phyloP scores from a whole-genome alignment of 257 asterid genomes.

The Cinchona pubescens region DNA sequence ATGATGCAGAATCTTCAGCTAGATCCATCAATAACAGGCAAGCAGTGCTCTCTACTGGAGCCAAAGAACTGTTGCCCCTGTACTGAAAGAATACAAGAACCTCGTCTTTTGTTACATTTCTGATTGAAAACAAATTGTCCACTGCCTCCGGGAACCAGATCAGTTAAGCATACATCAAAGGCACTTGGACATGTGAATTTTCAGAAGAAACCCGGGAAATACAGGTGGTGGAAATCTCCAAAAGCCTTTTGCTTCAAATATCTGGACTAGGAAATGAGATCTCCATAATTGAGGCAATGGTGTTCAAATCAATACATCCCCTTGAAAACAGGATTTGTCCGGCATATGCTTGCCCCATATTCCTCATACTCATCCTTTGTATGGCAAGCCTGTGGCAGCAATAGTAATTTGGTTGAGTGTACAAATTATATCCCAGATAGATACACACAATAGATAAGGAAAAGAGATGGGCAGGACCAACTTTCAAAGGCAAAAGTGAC shows the following conservation, averaged over 20 bases:
- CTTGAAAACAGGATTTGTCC: conserved; percentile 90
- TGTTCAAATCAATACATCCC: conserved; percentile 73
- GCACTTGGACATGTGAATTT: conserved; percentile 16
- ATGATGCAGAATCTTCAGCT: conserved; percentile 4
- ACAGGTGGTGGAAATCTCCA: conserved; percentile 2
- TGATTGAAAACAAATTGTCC: conserved; percentile 27
- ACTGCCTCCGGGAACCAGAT: conserved; percentile 25
- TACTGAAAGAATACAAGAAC: conserved; percentile 35
- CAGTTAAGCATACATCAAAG: conserved; percentile 15
- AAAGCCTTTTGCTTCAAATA: conserved; percentile 4
- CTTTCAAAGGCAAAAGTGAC: background rate
- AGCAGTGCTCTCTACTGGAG: conserved; percentile 9
- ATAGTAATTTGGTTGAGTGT: background rate
- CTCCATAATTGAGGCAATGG: conserved; percentile 16
- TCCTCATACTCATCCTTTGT: conserved; percentile 98
- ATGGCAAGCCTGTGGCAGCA: conserved; percentile 72
- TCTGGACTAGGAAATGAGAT: background rate
- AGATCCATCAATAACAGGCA: conserved; percentile 1
- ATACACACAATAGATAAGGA: background rate
- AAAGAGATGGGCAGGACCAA: background rate
- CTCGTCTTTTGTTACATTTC: conserved; percentile 19
- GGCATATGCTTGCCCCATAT: conserved; percentile 92
- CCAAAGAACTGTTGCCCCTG: conserved; percentile 21
- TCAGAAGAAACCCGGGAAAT: conserved; percentile 5
- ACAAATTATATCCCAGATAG: background rate